Evolutionary conservation across 768 basidiomycete genomes (phyloP).

Genomic region (Amanita pallidorosea): DNA sequence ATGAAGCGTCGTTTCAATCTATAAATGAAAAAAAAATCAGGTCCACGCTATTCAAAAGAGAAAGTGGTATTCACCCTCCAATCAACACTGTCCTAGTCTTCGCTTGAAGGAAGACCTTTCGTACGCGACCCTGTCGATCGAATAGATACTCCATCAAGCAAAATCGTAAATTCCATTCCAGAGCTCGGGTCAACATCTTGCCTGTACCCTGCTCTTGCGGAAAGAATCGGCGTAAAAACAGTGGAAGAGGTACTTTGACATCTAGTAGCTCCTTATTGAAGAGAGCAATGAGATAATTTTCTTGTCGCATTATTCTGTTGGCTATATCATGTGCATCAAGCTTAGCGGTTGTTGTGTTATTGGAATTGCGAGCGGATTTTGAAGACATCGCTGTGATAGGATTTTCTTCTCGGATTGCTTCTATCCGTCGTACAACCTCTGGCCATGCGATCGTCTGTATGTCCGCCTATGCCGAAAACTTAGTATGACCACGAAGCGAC

Average conservation of each 20-base stretch:
- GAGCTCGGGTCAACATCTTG: slow-evolving; percentile 72
- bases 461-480: slow-evolving; percentile 54
- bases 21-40: slow-evolving; percentile 6
- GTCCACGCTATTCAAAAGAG: neutral
- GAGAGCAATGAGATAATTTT: slow-evolving; percentile 95
- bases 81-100: slow-evolving; percentile 71
- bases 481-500: slow-evolving; percentile 1
- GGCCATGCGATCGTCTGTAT: slow-evolving; percentile 98
- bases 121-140: slow-evolving; percentile 79
- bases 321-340: slow-evolving; percentile 98
- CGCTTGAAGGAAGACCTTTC: slow-evolving; percentile 84
- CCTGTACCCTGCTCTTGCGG: slow-evolving; percentile 52
- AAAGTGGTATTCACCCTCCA: slow-evolving; percentile 48
- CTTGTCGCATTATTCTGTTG: slow-evolving; percentile 95
- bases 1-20: slow-evolving; percentile 82
- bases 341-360: slow-evolving; percentile 67
- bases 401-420: slow-evolving; percentile 84
- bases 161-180: slow-evolving; percentile 97
- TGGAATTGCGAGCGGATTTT: slow-evolving; percentile 32
- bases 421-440: slow-evolving; percentile 85
- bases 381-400: slow-evolving; percentile 84
- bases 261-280: slow-evolving; percentile 97
- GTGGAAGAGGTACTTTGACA: slow-evolving; percentile 73
- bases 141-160: slow-evolving; percentile 95
- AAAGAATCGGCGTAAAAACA: slow-evolving; percentile 38